Conservation (phyloP, 208 protist genomes). For the Acanthamoeba lenticulata region DNA sequence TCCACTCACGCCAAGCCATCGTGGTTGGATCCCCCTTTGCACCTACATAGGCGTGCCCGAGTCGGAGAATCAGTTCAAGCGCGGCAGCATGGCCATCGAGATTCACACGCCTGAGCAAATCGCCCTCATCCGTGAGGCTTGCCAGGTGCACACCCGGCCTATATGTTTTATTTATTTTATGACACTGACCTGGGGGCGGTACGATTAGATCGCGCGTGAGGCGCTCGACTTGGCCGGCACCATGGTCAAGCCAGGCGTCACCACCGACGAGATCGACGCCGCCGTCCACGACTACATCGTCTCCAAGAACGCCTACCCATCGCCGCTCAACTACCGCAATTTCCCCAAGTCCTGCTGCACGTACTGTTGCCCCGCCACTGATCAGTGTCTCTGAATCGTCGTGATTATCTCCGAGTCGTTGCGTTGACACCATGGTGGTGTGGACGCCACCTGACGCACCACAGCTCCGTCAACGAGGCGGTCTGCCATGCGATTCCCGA, state of each 20-base stretch:
- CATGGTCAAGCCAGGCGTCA: constrained; percentile 93
- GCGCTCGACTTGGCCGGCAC: constrained; percentile 95
- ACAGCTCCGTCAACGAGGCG: constrained; percentile 83
- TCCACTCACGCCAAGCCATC: too few relatives aligned
- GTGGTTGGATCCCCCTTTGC: too few relatives aligned
- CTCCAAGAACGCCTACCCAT: constrained; percentile 94
- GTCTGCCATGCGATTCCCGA: constrained; percentile 96
- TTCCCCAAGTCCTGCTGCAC: constrained; percentile 99
- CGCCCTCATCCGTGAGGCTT: constrained; percentile 91
- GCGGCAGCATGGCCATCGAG: constrained; percentile 74
- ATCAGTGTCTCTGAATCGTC: too few relatives aligned
- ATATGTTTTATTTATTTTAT: background rate
- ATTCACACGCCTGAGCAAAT: constrained; percentile 87
- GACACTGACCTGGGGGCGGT: background rate
- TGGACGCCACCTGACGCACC: background rate
- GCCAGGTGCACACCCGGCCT: constrained; percentile 34
- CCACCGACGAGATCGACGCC: constrained; percentile 98
- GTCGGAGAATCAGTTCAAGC: constrained; percentile 63
- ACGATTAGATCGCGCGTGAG: constrained; percentile 82
- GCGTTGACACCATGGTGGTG: background rate
- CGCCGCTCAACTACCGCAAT: constrained; percentile 97
- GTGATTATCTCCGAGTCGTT: background rate
- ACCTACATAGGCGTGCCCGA: constrained; percentile 30
- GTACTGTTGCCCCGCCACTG: constrained; percentile 63
- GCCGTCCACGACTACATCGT: constrained; percentile 84